Evolutionary conservation across 495 filamentous ascomycete species (phyloP).

Genomic region (Lepraria neglecta): DNA sequence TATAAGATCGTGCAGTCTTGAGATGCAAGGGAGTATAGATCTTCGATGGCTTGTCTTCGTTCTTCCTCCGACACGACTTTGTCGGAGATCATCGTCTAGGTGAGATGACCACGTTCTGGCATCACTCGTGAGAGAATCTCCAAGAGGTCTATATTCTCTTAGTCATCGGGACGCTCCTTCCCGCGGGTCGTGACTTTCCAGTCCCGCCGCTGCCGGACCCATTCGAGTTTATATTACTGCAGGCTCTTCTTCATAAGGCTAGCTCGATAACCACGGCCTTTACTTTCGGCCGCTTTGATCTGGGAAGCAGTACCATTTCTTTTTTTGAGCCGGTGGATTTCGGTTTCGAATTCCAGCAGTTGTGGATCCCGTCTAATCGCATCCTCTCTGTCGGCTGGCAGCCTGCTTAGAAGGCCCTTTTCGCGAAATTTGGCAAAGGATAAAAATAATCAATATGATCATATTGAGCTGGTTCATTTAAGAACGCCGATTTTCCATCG

Average conservation of each 20-base stretch:
- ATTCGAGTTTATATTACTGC: constrained; percentile 2
- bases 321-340: neutral
- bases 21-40: constrained; percentile 8
- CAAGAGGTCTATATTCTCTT: neutral
- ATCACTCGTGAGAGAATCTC: neutral
- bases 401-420: neutral
- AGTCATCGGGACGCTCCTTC: neutral
- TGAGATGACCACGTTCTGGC: neutral
- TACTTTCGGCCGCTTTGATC: neutral
- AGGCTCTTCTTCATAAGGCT: neutral
- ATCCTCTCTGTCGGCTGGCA: neutral
- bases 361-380: neutral
- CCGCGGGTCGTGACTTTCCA: neutral
- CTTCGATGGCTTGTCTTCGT: constrained; percentile 1
- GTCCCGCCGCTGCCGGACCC: neutral
- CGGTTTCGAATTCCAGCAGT: neutral
- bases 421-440: constrained; percentile 1
- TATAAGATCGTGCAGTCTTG: constrained; percentile 11
- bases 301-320: neutral
- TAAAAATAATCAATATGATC: neutral
- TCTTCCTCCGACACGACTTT: neutral
- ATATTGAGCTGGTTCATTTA: neutral
- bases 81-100: constrained; percentile 10
- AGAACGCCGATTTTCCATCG: neutral
- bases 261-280: neutral